phyloP scores from a whole-genome alignment of 768 basidiomycete species.

The Podaxis sp. region DNA sequence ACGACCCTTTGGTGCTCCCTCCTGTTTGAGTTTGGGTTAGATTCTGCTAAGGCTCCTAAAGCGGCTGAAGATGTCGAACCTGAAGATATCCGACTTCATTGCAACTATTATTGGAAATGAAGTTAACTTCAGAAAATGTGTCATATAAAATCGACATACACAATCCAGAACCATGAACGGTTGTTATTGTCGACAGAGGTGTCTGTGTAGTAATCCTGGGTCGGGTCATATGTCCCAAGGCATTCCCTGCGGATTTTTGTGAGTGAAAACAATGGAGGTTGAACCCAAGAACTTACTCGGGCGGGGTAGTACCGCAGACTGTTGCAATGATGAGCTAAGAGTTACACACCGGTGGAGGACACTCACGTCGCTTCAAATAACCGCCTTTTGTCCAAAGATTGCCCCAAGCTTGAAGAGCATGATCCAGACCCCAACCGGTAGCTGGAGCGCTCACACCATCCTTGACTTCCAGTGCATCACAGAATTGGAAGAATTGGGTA shows the following conservation, averaged over 20 bases:
- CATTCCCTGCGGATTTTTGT: constrained; percentile 29
- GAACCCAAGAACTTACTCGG: constrained; percentile 39
- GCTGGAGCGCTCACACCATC: constrained; percentile 48
- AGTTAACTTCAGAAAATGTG: too few species aligned
- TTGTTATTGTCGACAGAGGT: constrained; percentile 50
- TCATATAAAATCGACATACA: constrained; percentile 34
- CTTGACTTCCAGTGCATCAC: constrained; percentile 67
- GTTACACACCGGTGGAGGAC: not conserved
- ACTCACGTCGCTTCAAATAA: constrained; percentile 40
- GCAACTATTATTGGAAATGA: constrained; percentile 42
- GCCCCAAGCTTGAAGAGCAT: constrained; percentile 62
- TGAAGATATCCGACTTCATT: constrained; percentile 67
- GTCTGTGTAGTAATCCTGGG: constrained; percentile 47
- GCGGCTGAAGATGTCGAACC: constrained; percentile 21
- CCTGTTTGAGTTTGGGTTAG: constrained; percentile 24
- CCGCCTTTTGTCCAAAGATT: constrained; percentile 54
- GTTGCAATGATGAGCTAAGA: not conserved
- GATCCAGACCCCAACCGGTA: constrained; percentile 58
- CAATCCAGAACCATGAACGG: constrained; percentile 74
- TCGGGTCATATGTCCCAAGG: constrained; percentile 41
- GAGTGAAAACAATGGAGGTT: not conserved
- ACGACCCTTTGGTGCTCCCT: constrained; percentile 35
- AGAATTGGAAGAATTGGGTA: constrained; percentile 56
- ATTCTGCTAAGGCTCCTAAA: not conserved
- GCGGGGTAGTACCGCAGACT: constrained; percentile 52